These are phyloP conservation scores for Cryptococcus jaspeensis DNA, from an alignment of 1,284 basidiomycete genomes.

Conservation along the genomic window DNA sequence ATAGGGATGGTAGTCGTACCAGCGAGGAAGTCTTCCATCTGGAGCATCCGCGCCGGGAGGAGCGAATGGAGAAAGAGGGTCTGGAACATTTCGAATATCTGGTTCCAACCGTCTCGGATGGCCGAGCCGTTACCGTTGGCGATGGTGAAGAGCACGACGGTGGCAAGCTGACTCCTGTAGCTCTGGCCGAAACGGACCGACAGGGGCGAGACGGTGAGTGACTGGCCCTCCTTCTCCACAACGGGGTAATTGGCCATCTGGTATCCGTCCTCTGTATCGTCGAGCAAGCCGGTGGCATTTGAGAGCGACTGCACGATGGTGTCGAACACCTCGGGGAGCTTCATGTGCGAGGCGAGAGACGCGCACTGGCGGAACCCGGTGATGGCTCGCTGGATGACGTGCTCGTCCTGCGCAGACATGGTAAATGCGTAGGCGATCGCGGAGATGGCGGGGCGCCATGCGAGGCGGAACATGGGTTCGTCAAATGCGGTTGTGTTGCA, in stretches of 20 bases:
- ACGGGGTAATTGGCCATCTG: conserved; percentile 80
- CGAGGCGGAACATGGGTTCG: conserved; percentile 83
- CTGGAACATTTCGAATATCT: conserved; percentile 98
- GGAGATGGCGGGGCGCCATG: conserved; percentile 90
- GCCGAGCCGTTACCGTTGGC: conserved; percentile 96
- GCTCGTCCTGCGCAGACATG: conserved; percentile 86
- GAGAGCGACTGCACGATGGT: conserved; percentile 90
- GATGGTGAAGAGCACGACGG: conserved; percentile 96
- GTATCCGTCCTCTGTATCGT: conserved; percentile 65
- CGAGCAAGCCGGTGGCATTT: conserved; percentile 77
- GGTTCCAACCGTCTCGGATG: conserved; percentile 87
- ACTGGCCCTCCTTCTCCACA: conserved; percentile 88
- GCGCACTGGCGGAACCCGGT: conserved; percentile 95
- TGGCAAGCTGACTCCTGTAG: conserved; percentile 93
- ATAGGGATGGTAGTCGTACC: conserved; percentile 85
- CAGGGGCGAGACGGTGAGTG: conserved; percentile 84
- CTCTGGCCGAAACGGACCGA: conserved; percentile 93
- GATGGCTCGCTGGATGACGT: conserved; percentile 90
- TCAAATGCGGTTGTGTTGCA: conserved; percentile 82
- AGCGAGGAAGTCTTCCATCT: conserved; percentile 95
- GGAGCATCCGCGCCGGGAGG: conserved; percentile 80
- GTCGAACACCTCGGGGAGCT: conserved; percentile 92
- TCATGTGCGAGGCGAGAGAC: conserved; percentile 83
- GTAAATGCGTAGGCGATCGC: conserved; percentile 91
- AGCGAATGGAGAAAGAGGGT: conserved; percentile 93